Evolutionary conservation across 1,284 basidiomycete species (phyloP), one percentile per base, ranked within the genome.

Genomic region (Tilletia horrida): DNA sequence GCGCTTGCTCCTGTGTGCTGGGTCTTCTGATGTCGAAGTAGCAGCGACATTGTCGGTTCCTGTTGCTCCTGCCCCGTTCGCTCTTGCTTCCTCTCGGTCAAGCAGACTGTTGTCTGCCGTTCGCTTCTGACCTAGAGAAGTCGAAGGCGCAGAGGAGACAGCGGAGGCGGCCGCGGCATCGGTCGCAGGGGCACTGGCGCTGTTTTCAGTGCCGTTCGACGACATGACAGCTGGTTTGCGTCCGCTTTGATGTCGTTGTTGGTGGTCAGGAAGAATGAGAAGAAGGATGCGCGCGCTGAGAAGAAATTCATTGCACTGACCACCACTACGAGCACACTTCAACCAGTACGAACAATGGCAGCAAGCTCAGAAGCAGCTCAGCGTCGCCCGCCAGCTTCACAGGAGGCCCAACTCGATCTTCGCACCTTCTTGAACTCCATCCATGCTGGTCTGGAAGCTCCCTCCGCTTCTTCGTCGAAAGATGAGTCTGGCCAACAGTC

Each of bases 381-480:
- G 50, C 21, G 27, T 21, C 55, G 55, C 3, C 55, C 55, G 31
- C 55, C 55, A 11, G 55, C 55, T 14, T 59, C 55, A 8, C 55
- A 59, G 16, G 55, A 59, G 7, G 55, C 18, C 3, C 55, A 59
- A 16, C 55, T 59, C 29, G 55, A 59, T 27, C 55, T 59, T 18
- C 55, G 55, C 55, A 59, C 31, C 55, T 59, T 59, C 55, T 27
- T 59, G 1, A 40, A 25, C 55, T 59, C 55, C 9, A 31, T 59
- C 55, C 55, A 59, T 21, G 55, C 55, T n/a, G 55, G 35, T 8
- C 55, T 59, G 6, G 55, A 35, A 3, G 55, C 31, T 11, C 55
- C 55, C 27, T 25, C 55, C 2, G 27, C 55, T 6, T 59, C 50
- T 21, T 13, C 55, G 11, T 59, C 55, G 18, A n/a, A 25, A 18